These are phyloP conservation scores for Paecilomyces niveus DNA, from an alignment of 2,329 filamentous ascomycete species.

Conservation along the genomic window DNA sequence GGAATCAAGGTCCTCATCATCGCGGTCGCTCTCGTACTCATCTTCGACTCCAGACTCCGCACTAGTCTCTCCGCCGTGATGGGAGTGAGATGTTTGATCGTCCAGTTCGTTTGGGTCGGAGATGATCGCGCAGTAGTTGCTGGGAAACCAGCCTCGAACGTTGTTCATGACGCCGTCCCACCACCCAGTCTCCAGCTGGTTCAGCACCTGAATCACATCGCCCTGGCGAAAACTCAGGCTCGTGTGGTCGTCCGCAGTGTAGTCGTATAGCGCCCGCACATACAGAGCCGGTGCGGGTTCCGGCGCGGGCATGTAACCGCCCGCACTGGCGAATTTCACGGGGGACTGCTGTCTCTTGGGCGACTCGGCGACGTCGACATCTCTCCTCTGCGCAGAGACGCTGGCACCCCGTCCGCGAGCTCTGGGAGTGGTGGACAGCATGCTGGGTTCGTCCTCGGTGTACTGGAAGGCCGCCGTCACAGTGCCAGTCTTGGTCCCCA, in stretches of 20 bases:
- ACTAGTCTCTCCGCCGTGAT: constrained; percentile 46
- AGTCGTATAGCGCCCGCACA: constrained; percentile 93
- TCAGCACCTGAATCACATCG: constrained; percentile 97
- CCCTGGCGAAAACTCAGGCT: constrained; percentile 95
- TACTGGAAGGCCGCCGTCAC: constrained; percentile 39
- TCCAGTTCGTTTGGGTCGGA: constrained; percentile 66
- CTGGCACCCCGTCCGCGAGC: constrained; percentile 25
- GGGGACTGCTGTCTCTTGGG: constrained; percentile 21
- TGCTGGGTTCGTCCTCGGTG: constrained; percentile 30
- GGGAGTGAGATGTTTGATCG: constrained; percentile 52
- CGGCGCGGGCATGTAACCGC: constrained; percentile 24
- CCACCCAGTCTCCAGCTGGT: constrained; percentile 96
- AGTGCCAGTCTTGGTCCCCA: constrained; percentile 28
- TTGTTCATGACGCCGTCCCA: constrained; percentile 99
- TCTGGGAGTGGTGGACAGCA: constrained; percentile 20
- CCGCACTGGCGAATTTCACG: constrained; percentile 21
- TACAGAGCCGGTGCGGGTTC: constrained; percentile 57
- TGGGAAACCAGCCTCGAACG: constrained; percentile 96
- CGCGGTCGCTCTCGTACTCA: constrained; percentile 56
- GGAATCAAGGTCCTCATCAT: constrained; percentile 61
- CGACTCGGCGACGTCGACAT: constrained; percentile 13
- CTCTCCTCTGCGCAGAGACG: constrained; percentile 17
- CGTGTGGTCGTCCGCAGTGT: constrained; percentile 93
- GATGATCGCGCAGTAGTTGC: constrained; percentile 93
- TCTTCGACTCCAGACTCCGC: constrained; percentile 51